Base-by-base conservation (phyloP, 1,139 yeast genomes). In the Hyphopichia wangnamkhiaoensis region DNA sequence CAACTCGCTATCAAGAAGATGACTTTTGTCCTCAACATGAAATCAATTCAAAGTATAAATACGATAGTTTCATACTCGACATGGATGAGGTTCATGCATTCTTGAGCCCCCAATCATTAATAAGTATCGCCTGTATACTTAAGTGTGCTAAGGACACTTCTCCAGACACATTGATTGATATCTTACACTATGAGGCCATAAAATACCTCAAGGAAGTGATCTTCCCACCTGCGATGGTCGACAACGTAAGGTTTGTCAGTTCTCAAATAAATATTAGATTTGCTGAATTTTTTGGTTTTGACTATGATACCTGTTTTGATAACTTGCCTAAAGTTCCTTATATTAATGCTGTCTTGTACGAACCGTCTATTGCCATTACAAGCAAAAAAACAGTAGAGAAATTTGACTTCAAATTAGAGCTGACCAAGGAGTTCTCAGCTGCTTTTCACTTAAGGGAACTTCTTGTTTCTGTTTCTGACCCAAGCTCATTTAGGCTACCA, bases 111-210 rank as follows among this genome's bases (percentile, higher is more conserved):
- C 45, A 44, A 2, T 57, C 77, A 0, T 25, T 71, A 0, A 44
- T 52, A 2, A 47, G 59, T 0, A 19, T 73, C 2, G 63, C 72
- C 1, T 51, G 49, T 2, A 43, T 72, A 6, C 37, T 67, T 1
- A 61, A 63, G 8, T 65, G 68, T 3, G 54, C 64, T 31, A 54
- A 66, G 9, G 63, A 67, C n/a, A 65, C 58, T 37, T 62, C 70
- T 4, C 52, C 81, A 33, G 69, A 71, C 19, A 66, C 73, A 6
- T 62, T 80, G 2, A 65, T 90, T 57, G 96, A 91, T 55, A 56
- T 60, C 15, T 61, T 89, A 16, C 95, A 90, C 43, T 61, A 78
- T 19, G 75, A 78, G n/a, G 77, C 84, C 2, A 68, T 87, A 10
- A 60, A 59, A 28, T 56, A 65, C 14, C 55, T 84, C 14, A 63